Conservation (phyloP, 768 basidiomycete genomes). For the Plicaturopsis crispa region DNA sequence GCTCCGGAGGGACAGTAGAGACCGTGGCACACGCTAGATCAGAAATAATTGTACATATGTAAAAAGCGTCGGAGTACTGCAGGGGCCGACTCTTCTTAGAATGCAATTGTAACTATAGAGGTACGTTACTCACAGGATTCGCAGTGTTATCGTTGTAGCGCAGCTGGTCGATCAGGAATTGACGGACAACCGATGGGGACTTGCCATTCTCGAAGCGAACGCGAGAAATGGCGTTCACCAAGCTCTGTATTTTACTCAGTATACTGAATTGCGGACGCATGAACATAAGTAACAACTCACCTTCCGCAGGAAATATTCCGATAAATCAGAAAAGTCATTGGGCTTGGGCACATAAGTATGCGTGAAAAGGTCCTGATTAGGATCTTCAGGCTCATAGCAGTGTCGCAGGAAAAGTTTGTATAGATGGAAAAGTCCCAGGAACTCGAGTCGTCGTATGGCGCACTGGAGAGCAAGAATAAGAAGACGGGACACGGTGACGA, state of each 20-base stretch:
- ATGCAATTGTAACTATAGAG: slow-evolving; percentile 2
- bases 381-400: slow-evolving; percentile 83
- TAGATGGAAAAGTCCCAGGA: slow-evolving; percentile 89
- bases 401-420: slow-evolving; percentile 91
- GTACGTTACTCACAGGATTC: slow-evolving; percentile 57
- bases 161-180: slow-evolving; percentile 88
- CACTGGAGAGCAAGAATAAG: no score
- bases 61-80: slow-evolving; percentile 88
- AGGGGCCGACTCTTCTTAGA: slow-evolving; percentile 4
- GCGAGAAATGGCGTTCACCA: slow-evolving; percentile 77
- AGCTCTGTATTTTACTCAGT: slow-evolving; percentile 45
- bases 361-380: slow-evolving; percentile 73
- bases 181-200: slow-evolving; percentile 77
- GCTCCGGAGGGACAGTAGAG: slow-evolving; percentile 70
- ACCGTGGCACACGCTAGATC: slow-evolving; percentile 75
- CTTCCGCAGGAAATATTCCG: slow-evolving; percentile 95
- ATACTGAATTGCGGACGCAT: slow-evolving; percentile 7
- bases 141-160: slow-evolving; percentile 92
- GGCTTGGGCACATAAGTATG: slow-evolving; percentile 92
- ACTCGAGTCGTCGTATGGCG: slow-evolving; percentile 74
- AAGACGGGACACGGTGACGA: no score
- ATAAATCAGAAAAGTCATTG: slow-evolving; percentile 86
- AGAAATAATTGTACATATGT: slow-evolving; percentile 81
- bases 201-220: slow-evolving; percentile 85
- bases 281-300: slow-evolving; percentile 29